Evolutionary conservation across 2,329 filamentous ascomycete genomes (phyloP).

Genomic region (Trichoderma hamatum): DNA sequence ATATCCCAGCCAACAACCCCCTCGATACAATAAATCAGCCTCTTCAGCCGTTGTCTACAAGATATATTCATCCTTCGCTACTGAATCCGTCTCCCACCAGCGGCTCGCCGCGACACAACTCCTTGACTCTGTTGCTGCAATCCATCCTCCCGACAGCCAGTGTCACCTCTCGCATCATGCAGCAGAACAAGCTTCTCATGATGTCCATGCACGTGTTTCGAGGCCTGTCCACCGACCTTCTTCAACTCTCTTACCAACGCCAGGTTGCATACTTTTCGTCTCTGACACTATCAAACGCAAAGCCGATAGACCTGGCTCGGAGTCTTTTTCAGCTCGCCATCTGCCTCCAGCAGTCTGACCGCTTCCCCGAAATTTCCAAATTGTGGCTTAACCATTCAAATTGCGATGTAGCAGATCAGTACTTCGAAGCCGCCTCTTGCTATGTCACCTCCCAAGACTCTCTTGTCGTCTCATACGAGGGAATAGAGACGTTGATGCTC

Average conservation of each 20-base stretch:
- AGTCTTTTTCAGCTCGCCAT: slow-evolving; percentile 15
- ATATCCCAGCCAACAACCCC: neutral
- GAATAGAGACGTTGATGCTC: slow-evolving; percentile 8
- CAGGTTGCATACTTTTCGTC: neutral
- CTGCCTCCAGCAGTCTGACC: slow-evolving; percentile 12
- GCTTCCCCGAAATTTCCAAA: slow-evolving; percentile 1
- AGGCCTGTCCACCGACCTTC: slow-evolving; percentile 6
- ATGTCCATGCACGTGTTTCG: slow-evolving; percentile 22
- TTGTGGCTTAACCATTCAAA: neutral
- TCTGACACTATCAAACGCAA: neutral
- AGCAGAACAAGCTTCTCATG: slow-evolving; percentile 7
- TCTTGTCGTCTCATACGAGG: neutral
- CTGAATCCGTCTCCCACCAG: neutral
- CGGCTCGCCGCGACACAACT: neutral
- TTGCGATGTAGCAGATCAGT: neutral
- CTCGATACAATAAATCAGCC: neutral
- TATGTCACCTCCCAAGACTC: slow-evolving; percentile 20
- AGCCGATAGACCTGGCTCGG: slow-evolving; percentile 1
- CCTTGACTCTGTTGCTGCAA: neutral
- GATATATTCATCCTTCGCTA: neutral
- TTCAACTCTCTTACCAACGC: neutral
- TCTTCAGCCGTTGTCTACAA: neutral
- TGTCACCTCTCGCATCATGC: slow-evolving; percentile 18
- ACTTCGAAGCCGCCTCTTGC: slow-evolving; percentile 14
- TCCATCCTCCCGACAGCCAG: slow-evolving; percentile 13